Evolutionary conservation across 495 filamentous ascomycete species (phyloP), one percentile per base, ranked within the genome.

Genomic region (Xylaria grammica): DNA sequence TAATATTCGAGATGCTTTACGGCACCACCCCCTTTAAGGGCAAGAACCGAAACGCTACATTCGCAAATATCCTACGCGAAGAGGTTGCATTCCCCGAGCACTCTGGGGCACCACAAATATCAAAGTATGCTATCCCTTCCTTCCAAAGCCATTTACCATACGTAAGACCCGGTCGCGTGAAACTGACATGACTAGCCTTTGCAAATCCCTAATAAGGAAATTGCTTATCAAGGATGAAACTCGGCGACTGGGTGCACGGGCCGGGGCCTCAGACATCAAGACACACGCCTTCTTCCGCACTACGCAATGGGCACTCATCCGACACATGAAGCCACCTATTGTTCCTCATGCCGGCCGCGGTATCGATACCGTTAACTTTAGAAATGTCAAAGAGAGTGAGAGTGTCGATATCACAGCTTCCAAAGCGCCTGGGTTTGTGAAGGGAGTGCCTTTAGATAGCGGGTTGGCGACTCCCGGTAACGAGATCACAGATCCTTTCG

Each of bases 1-100:
- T 99, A 69, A 91, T 98, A 60, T 99, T 97, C 68, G 95, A 99
- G 76, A 99, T 99, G 95, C 81, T 99, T n/a, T 98, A 91, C 77
- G 96, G 95, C 22, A 98, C 94, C 3, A 99, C 95, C 1, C 95
- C 95, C 0, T 99, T 99, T 86, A 99, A 99, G 80, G 95, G 95
- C 68, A 98, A 99, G 86, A 99, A 96, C 77, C 87, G 95, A 36
- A 99, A 98, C 72, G 92, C 92, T 17, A 99, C 95, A 0, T 99
- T 99, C 79, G 95, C 93, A 30, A 99, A 98, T 72, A 99, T 99
- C 66, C 81, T 99, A 58, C 83, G 93, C 34, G 96, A 99, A 73
- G 95, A 99, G 67, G 94, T 97, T 53, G 87, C 88, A 26, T 99
- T 99, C 79, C 93, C 95, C 9, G 95, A 98, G 72, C 90, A 93